A percentile compares a stretch with the other conserved stretches of the same genome.
These are phyloP conservation scores for Lentinula aciculospora DNA, from an alignment of 768 basidiomycete genomes.

Conservation along the genomic window DNA sequence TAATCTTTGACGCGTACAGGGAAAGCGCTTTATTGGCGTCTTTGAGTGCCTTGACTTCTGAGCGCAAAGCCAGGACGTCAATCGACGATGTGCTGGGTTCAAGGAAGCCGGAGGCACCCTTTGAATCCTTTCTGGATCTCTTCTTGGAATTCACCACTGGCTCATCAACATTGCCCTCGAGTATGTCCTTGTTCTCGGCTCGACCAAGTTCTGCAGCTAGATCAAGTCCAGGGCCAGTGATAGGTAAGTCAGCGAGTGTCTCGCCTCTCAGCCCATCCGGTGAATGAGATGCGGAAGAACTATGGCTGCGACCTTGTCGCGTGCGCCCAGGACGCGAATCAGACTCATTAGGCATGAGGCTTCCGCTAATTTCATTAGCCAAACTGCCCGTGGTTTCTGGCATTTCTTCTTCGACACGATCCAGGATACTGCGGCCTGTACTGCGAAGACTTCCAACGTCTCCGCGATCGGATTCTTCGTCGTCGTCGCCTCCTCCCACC, in stretches of 20 bases:
- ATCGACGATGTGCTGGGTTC: constrained; percentile 39
- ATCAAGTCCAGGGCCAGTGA: constrained; percentile 85
- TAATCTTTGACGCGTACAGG: constrained; percentile 94
- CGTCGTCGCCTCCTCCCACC: constrained; percentile 47
- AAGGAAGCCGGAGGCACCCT: constrained; percentile 32
- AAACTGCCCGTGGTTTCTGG: constrained; percentile 5
- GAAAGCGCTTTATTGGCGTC: constrained; percentile 96
- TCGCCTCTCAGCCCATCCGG: constrained; percentile 55
- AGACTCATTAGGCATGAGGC: constrained; percentile 29
- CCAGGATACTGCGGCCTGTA: constrained; percentile 51
- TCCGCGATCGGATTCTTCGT: constrained; percentile 35
- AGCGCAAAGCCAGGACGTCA: constrained; percentile 71
- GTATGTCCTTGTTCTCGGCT: constrained; percentile 82
- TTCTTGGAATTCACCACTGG: constrained; percentile 44
- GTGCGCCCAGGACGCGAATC: constrained; percentile 35
- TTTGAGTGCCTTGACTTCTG: constrained; percentile 87
- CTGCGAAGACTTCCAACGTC: constrained; percentile 55
- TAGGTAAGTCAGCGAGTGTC: constrained; percentile 80
- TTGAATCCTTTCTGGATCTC: constrained; percentile 40
- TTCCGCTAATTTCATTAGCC: constrained; percentile 32
- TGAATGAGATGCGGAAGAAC: constrained; percentile 44
- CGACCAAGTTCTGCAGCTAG: constrained; percentile 89
- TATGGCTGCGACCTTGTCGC: constrained; percentile 46
- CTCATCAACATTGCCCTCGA: constrained; percentile 50
- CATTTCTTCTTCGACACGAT: constrained; percentile 53